Conservation (phyloP, 768 basidiomycete species). For the Kwoniella newhampshirensis region DNA sequence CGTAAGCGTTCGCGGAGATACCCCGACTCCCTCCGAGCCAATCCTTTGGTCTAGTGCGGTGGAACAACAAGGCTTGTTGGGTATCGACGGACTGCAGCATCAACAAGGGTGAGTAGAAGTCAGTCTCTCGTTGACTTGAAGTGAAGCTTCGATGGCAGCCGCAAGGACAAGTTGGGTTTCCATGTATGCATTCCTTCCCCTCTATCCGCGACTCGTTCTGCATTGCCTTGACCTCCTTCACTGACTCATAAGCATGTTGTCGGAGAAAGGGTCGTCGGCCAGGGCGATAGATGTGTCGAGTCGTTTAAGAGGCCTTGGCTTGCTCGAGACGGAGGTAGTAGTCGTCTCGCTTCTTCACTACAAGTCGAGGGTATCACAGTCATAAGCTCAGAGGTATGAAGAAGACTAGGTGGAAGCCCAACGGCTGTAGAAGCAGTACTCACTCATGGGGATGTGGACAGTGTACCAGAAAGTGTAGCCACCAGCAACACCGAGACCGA, state of each 20-base stretch:
- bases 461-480: slow-evolving; percentile 31
- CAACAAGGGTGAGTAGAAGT: no score
- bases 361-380: neutral
- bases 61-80: no score
- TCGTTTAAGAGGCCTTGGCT: slow-evolving; percentile 10
- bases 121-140: no score
- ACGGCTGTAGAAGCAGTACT: neutral
- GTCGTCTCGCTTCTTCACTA: slow-evolving; percentile 28
- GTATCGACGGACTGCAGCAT: no score
- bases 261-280: neutral
- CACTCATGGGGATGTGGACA: slow-evolving; percentile 26
- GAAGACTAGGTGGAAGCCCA: neutral
- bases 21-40: slow-evolving; percentile 11
- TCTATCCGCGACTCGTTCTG: neutral
- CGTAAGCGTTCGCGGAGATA: slow-evolving; percentile 7
- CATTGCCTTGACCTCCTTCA: neutral
- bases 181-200: slow-evolving; percentile 13
- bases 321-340: slow-evolving; percentile 26
- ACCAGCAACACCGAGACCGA: slow-evolving; percentile 26
- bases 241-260: neutral
- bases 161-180: no score
- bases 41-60: no score
- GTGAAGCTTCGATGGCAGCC: no score
- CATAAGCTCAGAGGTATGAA: no score
- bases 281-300: neutral